Evolutionary conservation across 2,329 filamentous ascomycete species (phyloP).

Genomic region (Ceratocystis papillata): DNA sequence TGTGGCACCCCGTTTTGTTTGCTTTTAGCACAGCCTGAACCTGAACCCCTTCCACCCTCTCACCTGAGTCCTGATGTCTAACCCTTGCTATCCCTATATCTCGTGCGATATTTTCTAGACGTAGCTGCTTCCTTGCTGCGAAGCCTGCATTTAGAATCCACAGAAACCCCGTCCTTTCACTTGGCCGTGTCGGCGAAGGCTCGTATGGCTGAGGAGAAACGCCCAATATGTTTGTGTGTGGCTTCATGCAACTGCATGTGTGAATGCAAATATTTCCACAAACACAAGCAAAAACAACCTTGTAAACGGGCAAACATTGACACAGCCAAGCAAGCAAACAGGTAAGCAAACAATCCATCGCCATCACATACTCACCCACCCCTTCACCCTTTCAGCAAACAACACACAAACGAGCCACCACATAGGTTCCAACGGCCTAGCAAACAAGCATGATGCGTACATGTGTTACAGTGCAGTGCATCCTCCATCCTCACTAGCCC

Average conservation of each 20-base stretch:
- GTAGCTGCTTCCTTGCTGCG: not conserved
- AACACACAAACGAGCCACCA: conserved; percentile 6
- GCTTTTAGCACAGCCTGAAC: not conserved
- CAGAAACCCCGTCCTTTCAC: not conserved
- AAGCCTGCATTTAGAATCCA: not conserved
- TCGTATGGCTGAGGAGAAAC: not conserved
- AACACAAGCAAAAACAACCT: not conserved
- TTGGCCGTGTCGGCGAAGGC: not conserved
- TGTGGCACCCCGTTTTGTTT: not conserved
- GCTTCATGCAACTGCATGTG: not conserved
- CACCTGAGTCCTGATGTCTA: not conserved
- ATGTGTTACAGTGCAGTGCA: conserved; percentile 6
- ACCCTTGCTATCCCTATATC: not conserved
- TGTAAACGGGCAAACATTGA: not conserved
- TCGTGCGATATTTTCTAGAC: conserved; percentile 8
- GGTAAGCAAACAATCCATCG: conserved; percentile 12
- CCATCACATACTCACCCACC: not conserved
- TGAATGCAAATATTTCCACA: not conserved
- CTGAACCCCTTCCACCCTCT: not conserved
- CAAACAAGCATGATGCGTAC: not conserved
- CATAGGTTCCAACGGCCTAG: not conserved
- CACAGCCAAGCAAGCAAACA: not conserved
- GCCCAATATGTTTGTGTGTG: conserved; percentile 9
- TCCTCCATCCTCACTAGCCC: not conserved
- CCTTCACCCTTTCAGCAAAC: not conserved